Conservation (phyloP, 306 rosid genomes). For the Carpinus viminea region DNA sequence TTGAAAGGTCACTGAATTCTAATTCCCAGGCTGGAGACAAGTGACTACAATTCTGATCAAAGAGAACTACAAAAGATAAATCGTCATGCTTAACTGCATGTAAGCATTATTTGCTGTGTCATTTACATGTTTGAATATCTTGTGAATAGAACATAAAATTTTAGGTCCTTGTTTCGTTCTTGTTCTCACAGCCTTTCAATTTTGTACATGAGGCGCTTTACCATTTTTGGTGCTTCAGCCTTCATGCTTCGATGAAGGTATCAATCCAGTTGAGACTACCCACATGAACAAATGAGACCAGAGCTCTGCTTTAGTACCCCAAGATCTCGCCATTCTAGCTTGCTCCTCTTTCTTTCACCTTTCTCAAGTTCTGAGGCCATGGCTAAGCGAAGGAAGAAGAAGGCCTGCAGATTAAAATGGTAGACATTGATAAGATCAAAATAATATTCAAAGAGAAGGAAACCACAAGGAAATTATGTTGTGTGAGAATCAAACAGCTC, state of each 20-base stretch:
- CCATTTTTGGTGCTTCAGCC: neutral
- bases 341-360: conserved; percentile 19
- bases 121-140: neutral
- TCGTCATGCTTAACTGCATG: neutral
- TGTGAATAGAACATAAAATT: neutral
- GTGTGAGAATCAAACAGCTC: too few relatives aligned
- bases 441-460: too few relatives aligned
- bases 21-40: conserved; percentile 39
- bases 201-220: neutral
- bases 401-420: too few relatives aligned
- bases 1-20: conserved; percentile 62
- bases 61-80: neutral
- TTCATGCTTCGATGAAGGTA: conserved; percentile 10
- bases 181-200: neutral
- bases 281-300: conserved; percentile 43
- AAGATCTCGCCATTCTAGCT: neutral
- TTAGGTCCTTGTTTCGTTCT: neutral
- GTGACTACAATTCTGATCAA: conserved; percentile 5
- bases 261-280: conserved; percentile 34
- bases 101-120: neutral
- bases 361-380: conserved; percentile 1
- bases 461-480: too few relatives aligned
- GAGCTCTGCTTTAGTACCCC: conserved; percentile 38
- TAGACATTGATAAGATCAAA: too few relatives aligned
- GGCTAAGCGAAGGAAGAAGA: too few relatives aligned